Percentiles rank a stretch among this genome's conserved stretches.
These are phyloP conservation scores for Cadophora sp. DNA, from an alignment of 2,329 filamentous ascomycete species.

Conservation along the genomic window DNA sequence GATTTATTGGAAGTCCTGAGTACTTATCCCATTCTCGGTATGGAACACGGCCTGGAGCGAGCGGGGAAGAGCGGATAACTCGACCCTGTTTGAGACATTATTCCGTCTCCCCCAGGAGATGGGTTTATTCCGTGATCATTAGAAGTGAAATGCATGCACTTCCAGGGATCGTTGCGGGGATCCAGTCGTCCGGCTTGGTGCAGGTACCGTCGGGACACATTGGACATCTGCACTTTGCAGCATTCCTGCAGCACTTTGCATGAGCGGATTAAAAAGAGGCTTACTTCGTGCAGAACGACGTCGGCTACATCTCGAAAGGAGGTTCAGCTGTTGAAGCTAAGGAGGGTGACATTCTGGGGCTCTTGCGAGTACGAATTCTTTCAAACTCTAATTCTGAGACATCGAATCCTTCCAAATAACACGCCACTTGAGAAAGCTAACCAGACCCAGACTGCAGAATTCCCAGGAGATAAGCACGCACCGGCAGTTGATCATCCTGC, in stretches of 20 bases:
- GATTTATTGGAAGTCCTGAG: neutral
- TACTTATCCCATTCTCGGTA: neutral
- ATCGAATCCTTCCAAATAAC: neutral
- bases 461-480: neutral
- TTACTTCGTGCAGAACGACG: neutral
- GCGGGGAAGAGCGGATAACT: neutral
- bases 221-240: neutral
- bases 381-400: conserved; percentile 7
- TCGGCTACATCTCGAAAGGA: neutral
- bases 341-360: neutral
- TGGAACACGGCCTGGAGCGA: neutral
- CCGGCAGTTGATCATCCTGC: neutral
- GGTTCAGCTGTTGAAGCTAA: neutral
- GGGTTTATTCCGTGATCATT: neutral
- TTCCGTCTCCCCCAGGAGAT: neutral
- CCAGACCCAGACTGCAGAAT: neutral
- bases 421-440: neutral
- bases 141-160: neutral
- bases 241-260: neutral
- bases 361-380: neutral
- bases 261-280: neutral
- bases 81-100: neutral
- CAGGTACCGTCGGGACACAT: neutral
- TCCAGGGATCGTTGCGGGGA: neutral
- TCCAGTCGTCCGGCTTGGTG: neutral